Conservation (phyloP, 2,329 filamentous ascomycete species). For the Venturiaceae sp. region DNA sequence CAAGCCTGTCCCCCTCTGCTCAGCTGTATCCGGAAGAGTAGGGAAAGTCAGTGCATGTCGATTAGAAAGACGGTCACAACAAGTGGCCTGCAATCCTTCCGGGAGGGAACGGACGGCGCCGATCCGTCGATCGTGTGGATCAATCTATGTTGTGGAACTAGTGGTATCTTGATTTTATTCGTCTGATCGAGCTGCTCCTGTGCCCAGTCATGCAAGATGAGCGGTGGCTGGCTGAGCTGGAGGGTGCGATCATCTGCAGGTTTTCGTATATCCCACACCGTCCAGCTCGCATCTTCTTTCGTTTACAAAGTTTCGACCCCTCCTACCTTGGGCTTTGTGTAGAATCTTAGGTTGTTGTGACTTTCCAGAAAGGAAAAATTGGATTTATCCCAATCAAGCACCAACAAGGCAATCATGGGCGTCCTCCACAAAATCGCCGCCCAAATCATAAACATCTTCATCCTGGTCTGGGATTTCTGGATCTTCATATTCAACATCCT, state of each 20-base stretch:
- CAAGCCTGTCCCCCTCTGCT: no score
- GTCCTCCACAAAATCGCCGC: conserved; percentile 13
- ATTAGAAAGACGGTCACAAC: no score
- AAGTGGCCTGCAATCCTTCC: no score
- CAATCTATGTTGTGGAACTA: background rate
- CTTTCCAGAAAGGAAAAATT: no score
- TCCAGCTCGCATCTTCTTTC: background rate
- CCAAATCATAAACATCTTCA: conserved; percentile 24
- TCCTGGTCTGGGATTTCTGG: conserved; percentile 29
- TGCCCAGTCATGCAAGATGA: background rate
- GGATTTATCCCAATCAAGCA: background rate
- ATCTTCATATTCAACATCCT: conserved; percentile 28
- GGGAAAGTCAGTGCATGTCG: no score
- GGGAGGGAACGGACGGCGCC: no score
- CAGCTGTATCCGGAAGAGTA: no score
- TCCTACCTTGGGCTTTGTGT: no score
- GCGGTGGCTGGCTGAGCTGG: background rate
- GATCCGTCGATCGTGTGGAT: background rate
- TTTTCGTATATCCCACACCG: background rate
- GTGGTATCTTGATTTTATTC: background rate
- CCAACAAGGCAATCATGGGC: conserved; percentile 9
- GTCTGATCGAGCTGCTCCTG: background rate
- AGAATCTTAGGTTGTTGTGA: no score
- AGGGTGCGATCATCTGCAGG: background rate
- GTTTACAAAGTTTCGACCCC: background rate